Evolutionary conservation across 768 basidiomycete species (phyloP).

Genomic region (Mycena rosella): DNA sequence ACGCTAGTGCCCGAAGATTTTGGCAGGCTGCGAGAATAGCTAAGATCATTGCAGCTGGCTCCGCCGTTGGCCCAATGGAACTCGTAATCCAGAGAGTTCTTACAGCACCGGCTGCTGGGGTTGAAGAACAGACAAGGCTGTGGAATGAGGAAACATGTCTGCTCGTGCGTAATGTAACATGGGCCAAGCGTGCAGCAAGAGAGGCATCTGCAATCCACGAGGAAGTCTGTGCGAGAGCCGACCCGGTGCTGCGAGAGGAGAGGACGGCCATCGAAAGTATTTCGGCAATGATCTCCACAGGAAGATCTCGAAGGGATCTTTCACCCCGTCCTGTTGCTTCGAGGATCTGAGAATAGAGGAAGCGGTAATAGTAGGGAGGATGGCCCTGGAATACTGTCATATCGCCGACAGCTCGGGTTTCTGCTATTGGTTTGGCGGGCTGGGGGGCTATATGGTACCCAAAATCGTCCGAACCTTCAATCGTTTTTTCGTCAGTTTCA

Average conservation of each 20-base stretch:
- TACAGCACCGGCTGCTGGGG: not conserved
- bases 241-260: not conserved
- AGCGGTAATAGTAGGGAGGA: too few species aligned
- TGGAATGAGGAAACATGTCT: not conserved
- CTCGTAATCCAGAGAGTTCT: constrained; percentile 2
- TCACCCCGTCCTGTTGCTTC: not conserved
- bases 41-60: not conserved
- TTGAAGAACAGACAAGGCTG: not conserved
- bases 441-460: not conserved
- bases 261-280: not conserved
- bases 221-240: constrained; percentile 1
- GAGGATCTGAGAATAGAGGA: not conserved
- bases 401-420: not conserved
- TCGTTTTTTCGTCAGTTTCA: too few species aligned
- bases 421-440: not conserved
- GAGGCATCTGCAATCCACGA: constrained; percentile 3
- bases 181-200: not conserved
- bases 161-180: not conserved
- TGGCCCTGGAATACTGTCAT: too few species aligned
- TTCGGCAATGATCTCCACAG: not conserved
- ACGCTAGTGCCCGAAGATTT: not conserved
- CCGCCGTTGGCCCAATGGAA: too few species aligned
- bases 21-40: not conserved
- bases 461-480: not conserved
- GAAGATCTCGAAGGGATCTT: constrained; percentile 8